phyloP scores from a whole-genome alignment of 2,329 filamentous ascomycete species.

The Penicillium sp. region DNA sequence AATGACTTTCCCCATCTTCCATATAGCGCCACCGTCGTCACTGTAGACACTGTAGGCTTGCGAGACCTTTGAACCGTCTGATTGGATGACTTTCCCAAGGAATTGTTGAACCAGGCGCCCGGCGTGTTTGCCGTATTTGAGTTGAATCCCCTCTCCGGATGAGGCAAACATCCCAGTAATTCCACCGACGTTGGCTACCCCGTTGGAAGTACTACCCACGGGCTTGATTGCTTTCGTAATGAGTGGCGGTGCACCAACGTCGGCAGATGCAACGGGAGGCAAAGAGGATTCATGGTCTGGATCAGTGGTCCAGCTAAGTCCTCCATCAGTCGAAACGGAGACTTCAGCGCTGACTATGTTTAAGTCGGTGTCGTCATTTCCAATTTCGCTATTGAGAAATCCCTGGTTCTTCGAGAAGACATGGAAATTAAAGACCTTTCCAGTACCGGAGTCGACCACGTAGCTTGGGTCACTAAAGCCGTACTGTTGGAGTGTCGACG shows the following conservation, averaged over 20 bases:
- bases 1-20: background rate
- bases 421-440: background rate
- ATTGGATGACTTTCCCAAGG: background rate
- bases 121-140: background rate
- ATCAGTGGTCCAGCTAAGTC: background rate
- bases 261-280: background rate
- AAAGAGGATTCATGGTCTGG: background rate
- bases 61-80: background rate
- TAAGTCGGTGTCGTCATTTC: background rate
- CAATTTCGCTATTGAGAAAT: background rate
- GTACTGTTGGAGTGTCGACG: background rate
- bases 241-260: background rate
- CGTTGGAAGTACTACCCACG: background rate
- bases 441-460: background rate
- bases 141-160: background rate
- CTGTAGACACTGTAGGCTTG: background rate
- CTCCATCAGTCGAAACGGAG: background rate
- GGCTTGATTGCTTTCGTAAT: background rate
- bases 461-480: background rate
- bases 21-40: background rate
- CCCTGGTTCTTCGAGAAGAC: background rate
- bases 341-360: background rate
- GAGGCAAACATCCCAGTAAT: background rate
- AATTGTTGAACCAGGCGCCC: background rate
- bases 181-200: background rate